Evolutionary conservation across 495 filamentous ascomycete species (phyloP).

Genomic region (Penicillium coffeae): DNA sequence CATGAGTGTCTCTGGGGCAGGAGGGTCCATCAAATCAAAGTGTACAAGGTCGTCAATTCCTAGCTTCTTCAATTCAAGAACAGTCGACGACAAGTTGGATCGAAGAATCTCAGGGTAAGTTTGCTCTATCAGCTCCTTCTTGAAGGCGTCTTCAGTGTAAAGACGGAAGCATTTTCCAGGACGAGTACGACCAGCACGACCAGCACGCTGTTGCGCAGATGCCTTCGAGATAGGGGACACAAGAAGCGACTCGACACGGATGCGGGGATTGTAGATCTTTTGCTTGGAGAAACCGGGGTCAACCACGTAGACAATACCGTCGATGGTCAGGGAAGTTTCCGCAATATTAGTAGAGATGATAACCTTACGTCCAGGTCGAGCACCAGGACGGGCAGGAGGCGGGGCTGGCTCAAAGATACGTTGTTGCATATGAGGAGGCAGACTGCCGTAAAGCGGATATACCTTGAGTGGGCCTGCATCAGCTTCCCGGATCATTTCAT

Average conservation of each 20-base stretch:
- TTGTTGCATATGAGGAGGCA: constrained; percentile 91
- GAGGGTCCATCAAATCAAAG: constrained; percentile 98
- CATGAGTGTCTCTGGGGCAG: constrained; percentile 98
- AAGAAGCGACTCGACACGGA: constrained; percentile 91
- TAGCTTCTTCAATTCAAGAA: constrained; percentile 95
- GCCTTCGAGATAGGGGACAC: constrained; percentile 97
- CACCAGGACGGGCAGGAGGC: constrained; percentile 63
- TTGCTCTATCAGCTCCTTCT: constrained; percentile 95
- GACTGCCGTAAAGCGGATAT: constrained; percentile 90
- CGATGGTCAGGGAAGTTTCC: constrained; percentile 95
- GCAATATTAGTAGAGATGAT: constrained; percentile 98
- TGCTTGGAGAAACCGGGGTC: constrained; percentile 99
- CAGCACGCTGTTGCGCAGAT: constrained; percentile 95
- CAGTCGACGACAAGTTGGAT: constrained; percentile 90
- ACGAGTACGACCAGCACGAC: constrained; percentile 96
- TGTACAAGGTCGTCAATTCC: constrained; percentile 95
- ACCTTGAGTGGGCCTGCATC: constrained; percentile 86
- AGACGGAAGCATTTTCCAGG: constrained; percentile 97
- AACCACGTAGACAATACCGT: constrained; percentile 98
- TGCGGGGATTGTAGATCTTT: constrained; percentile 97
- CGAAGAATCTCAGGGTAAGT: constrained; percentile 94
- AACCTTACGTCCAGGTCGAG: constrained; percentile 86
- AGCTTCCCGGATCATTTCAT: constrained; percentile 85
- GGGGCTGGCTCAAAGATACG: constrained; percentile 91
- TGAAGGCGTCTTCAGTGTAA: constrained; percentile 95